These are phyloP conservation scores for Candida freyschussii DNA, from an alignment of 1,139 yeast species.

Conservation along the genomic window DNA sequence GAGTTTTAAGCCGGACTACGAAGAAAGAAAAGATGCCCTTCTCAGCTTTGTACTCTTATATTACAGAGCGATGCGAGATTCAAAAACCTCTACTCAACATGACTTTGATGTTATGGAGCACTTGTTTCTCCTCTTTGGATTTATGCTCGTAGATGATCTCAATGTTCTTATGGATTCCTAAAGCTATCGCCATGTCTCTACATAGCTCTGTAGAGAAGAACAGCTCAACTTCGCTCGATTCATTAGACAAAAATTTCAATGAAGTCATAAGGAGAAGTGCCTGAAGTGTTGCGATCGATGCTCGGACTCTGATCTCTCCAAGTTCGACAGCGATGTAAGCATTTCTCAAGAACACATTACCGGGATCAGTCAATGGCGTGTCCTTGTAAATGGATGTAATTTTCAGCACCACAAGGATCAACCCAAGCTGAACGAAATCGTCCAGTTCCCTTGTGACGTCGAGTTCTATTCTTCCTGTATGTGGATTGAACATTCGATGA, in stretches of 20 bases:
- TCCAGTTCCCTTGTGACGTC: constrained; percentile 14
- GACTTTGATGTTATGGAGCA: constrained; percentile 11
- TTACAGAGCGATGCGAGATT: no score
- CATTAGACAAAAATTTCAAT: constrained; percentile 16
- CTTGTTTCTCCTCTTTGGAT: constrained; percentile 9
- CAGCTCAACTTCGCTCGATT: constrained; percentile 16
- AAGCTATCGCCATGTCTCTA: constrained; percentile 20
- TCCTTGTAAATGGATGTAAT: constrained; percentile 15
- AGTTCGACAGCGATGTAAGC: constrained; percentile 18
- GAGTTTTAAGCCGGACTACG: no score
- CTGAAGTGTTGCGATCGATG: constrained; percentile 18
- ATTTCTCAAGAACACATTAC: constrained; percentile 11
- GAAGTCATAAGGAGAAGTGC: constrained; percentile 17
- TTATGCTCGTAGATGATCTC: constrained; percentile 20
- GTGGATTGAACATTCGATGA: constrained; percentile 11
- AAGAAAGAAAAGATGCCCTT: no score
- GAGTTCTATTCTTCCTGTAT: constrained; percentile 9
- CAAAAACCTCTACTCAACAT: constrained; percentile 10
- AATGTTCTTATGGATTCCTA: constrained; percentile 21
- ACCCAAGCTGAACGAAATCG: constrained; percentile 14
- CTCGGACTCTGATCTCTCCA: constrained; percentile 19
- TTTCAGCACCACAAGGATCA: constrained; percentile 14
- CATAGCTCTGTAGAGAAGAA: constrained; percentile 17
- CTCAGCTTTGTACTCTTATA: no score
- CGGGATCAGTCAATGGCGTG: constrained; percentile 9